Base-by-base conservation (phyloP, 768 basidiomycete genomes). In the Dioszegia aurantiaca region DNA sequence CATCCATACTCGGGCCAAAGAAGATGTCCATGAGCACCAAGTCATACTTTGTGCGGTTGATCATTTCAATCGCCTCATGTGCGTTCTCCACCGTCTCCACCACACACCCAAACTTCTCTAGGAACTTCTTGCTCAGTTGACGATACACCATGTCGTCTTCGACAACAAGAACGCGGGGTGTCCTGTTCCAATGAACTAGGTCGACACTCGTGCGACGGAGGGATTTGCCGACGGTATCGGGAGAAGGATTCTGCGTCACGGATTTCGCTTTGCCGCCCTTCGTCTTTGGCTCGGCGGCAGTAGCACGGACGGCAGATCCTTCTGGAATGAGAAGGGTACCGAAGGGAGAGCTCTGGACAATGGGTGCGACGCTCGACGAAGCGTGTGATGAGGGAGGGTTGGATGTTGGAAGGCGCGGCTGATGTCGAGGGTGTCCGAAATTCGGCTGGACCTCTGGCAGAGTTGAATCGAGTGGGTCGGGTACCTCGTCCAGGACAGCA, bases 21-120 rank as follows among this genome's bases (percentile, higher is more conserved):
- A 95, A 89, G 60, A 98, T 95, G 68, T 97, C 94, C 93, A 97
- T 97, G 58, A 98, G 75, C 61, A 95, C 91, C 71, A 98, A 77
- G 77, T 98, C 94, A 75, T 95, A 97, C 80, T 92, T 91, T 68
- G 89, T 89, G 74, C 88, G 74, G 78, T 94, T 93, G 90, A 97
- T 95, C 82, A 90, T 94, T 67, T 87, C 87, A 54, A 98, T 91
- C 0, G 94, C 94, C 1, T 84, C 85, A 4, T 90, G 83, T 0
- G 93, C 94, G 73, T 97, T 91, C 36, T 92, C 89, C 1, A 92
- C 94, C 39, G 94, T 87, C 67, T 97, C 94, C 56, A 87, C 91
- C 67, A 86, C 85, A 76, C 93, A 95, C 37, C 94, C 94, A 77
- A 93, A 92, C 42, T 95, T 88, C 78, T 94, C 87, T 73, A 98